These are phyloP conservation scores for Cryptosporidium sp. DNA, from an alignment of 169 alveolate species.

Conservation along the genomic window DNA sequence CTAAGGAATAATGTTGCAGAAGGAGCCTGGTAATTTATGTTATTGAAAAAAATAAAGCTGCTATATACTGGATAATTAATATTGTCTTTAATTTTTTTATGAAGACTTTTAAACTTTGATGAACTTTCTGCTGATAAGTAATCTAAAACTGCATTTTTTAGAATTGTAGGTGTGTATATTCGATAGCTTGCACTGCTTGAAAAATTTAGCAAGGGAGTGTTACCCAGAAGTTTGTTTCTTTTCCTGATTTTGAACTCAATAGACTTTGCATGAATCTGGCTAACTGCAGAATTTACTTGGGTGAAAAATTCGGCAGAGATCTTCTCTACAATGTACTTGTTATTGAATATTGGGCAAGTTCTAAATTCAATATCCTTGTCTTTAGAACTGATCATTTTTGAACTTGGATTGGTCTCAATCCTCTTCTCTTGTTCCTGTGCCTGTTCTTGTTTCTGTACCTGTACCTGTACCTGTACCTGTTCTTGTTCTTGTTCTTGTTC, in stretches of 20 bases:
- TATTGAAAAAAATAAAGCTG: slow-evolving; percentile 15
- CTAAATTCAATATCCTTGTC: slow-evolving; percentile 2
- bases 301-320: neutral
- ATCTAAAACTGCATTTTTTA: slow-evolving; percentile 30
- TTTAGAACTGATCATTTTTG: neutral
- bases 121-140: slow-evolving; percentile 14
- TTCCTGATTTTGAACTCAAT: slow-evolving; percentile 30
- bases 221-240: slow-evolving; percentile 23
- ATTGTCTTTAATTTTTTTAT: neutral
- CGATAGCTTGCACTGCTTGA: slow-evolving; percentile 23
- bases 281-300: slow-evolving; percentile 7
- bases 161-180: slow-evolving; percentile 16
- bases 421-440: too few relatives aligned
- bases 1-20: slow-evolving; percentile 19
- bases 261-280: neutral
- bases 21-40: slow-evolving; percentile 9
- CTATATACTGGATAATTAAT: neutral
- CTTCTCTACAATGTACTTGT: slow-evolving; percentile 8
- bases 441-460: neutral
- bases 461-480: neutral
- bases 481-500: neutral
- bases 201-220: slow-evolving; percentile 8
- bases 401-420: neutral
- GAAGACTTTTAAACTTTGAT: neutral
- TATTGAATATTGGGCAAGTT: slow-evolving; percentile 4